phyloP scores from a whole-genome alignment of 208 protist genomes.

The Acanthamoeba sp. region DNA sequence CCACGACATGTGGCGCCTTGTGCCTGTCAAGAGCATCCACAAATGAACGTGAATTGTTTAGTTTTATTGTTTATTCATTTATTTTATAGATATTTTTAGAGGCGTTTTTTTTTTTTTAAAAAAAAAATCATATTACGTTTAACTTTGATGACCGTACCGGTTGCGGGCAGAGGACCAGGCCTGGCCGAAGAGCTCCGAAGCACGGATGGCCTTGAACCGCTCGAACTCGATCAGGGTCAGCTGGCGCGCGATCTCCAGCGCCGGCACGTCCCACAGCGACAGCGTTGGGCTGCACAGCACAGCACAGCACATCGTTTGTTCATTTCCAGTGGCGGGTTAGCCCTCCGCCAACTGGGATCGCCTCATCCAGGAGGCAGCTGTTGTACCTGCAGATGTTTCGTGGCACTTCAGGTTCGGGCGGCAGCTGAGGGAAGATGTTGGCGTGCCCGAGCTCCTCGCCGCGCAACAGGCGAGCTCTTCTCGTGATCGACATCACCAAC shows the following conservation, averaged over 20 bases:
- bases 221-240: conserved; percentile 62
- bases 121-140: too few relatives aligned
- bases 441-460: conserved; percentile 1
- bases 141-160: not conserved
- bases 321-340: too few relatives aligned
- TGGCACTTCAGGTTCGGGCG: conserved; percentile 39
- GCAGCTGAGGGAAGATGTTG: conserved; percentile 9
- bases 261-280: conserved; percentile 38
- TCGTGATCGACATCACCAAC: conserved; percentile 35
- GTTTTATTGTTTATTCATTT: too few relatives aligned
- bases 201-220: conserved; percentile 55
- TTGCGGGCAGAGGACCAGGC: conserved; percentile 49
- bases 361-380: not conserved
- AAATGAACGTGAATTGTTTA: too few relatives aligned
- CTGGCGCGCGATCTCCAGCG: conserved; percentile 50
- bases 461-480: conserved; percentile 6
- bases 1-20: conserved; percentile 77
- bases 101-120: too few relatives aligned
- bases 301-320: not conserved
- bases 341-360: too few relatives aligned
- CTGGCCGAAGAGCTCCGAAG: conserved; percentile 61
- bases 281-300: not conserved
- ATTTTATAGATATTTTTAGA: too few relatives aligned
- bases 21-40: not conserved
- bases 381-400: conserved; percentile 44